Base-by-base conservation (phyloP, 306 rosid genomes). In the Lathyrus sativus region DNA sequence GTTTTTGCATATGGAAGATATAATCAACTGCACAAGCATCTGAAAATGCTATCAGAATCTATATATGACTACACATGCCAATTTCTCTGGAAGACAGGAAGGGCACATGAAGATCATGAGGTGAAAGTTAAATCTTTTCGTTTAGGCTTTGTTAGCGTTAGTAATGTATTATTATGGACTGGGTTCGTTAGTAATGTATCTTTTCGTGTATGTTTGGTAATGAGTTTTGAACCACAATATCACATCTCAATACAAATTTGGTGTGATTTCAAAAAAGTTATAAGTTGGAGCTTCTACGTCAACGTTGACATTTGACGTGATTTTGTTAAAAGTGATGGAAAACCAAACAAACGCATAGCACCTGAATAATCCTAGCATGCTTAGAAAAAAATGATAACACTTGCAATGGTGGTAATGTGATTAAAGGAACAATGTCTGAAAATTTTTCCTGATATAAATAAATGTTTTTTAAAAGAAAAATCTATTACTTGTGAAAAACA, bases 1-100 rank as follows among this genome's bases (percentile, higher is more conserved):
- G 78, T 76, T 37, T 66, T 65, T 70, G 72, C 77, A 61, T 54
- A 12, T 26, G 79, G 83, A 67, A 73, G 65, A 54, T 71, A 66
- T 61, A 62, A 39, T 54, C 76, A 62, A 55, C 46, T 35, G 14
- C 31, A 11, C 35, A 65, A 28, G 72, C 76, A 71, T 63, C 55
- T 18, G 51, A 55, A 67, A 70, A 73, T 55, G 63, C 76, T 49
- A 24, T 62, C 74, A 56, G 63, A 80, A 42, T 67, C 45, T 67
- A 45, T 56, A 39, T 31, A 17, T 18, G 65, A 37, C 42, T 58
- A 48, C 17, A 31, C 3, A 62, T 41, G 37, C 50, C 60, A 60
- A 72, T 70, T 70, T 65, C 70, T 72, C 60, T 77, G 14, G 37
- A 72, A 57, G 42, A 39, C 60, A 74, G 11, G 43, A 72, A 57